A percentile compares a stretch with the other conserved stretches of the same genome.
These are phyloP conservation scores for Kalanchoe fedtschenkoi DNA, from an alignment of 164 flowering plant genomes.

Conservation along the genomic window DNA sequence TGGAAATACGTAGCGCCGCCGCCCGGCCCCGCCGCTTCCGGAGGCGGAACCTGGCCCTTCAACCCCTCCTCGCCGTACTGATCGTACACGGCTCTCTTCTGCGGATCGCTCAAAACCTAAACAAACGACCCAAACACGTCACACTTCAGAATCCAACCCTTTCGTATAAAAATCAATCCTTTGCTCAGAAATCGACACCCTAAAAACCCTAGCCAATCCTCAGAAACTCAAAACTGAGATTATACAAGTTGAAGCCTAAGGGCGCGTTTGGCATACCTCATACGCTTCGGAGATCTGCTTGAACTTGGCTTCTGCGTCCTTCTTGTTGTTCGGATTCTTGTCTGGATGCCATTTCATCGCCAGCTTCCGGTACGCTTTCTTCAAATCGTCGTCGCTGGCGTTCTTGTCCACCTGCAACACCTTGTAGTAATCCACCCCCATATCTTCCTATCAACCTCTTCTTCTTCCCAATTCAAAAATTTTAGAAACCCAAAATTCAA, in stretches of 20 bases:
- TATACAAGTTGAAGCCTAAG: background rate
- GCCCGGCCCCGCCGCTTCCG: conserved; percentile 24
- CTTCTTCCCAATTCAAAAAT: background rate
- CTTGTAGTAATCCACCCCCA: conserved; percentile 55
- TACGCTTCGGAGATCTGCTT: conserved; percentile 54
- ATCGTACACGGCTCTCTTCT: conserved; percentile 35
- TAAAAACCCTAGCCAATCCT: background rate
- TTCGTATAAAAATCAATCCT: background rate
- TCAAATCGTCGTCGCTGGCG: conserved; percentile 46
- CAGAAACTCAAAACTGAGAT: background rate
- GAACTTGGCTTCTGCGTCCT: conserved; percentile 48
- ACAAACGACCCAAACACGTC: background rate
- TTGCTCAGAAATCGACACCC: background rate
- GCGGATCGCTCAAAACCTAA: conserved; percentile 40
- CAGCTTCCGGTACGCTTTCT: conserved; percentile 43
- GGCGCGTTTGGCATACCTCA: conserved; percentile 17
- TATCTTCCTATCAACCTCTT: background rate
- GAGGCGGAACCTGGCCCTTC: conserved; percentile 34
- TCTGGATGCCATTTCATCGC: conserved; percentile 51
- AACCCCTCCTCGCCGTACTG: conserved; percentile 41
- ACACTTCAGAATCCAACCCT: background rate
- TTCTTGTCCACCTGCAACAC: conserved; percentile 32
- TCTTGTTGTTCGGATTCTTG: conserved; percentile 43
- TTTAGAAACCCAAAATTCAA: background rate
- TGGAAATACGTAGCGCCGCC: conserved; percentile 31